phyloP scores from a whole-genome alignment of 73 alveolate species.

The Blepharisma stoltei region DNA sequence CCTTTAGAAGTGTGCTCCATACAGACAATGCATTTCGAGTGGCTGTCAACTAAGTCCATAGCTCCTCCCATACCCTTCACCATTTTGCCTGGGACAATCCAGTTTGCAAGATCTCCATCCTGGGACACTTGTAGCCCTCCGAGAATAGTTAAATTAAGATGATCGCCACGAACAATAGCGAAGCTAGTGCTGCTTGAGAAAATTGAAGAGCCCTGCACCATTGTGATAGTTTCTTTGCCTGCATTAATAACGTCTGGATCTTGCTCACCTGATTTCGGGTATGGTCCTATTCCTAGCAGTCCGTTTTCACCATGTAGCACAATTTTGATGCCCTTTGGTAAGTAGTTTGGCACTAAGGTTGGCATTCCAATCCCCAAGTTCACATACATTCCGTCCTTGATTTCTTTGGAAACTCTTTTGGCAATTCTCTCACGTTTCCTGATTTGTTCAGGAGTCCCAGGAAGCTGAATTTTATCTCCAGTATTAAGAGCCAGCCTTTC shows the following conservation, averaged over 20 bases:
- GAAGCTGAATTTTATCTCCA: constrained; percentile 35
- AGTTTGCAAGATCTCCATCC: constrained; percentile 91
- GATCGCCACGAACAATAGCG: constrained; percentile 89
- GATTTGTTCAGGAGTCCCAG: constrained; percentile 24
- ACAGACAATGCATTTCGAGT: constrained; percentile 59
- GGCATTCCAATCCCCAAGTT: constrained; percentile 90
- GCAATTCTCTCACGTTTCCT: constrained; percentile 58
- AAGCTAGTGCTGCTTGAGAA: constrained; percentile 80
- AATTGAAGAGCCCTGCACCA: constrained; percentile 76
- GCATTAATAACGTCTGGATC: constrained; percentile 92
- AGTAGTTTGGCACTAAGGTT: constrained; percentile 59
- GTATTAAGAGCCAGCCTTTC: constrained; percentile 57
- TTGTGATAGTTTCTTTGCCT: constrained; percentile 87
- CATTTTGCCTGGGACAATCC: constrained; percentile 96
- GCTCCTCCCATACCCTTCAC: constrained; percentile 97
- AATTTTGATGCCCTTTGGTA: constrained; percentile 49
- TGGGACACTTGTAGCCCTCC: constrained; percentile 86
- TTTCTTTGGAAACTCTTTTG: constrained; percentile 73
- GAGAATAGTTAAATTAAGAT: constrained; percentile 75
- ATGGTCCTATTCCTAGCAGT: constrained; percentile 81
- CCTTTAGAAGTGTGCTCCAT: constrained; percentile 83
- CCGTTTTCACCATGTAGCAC: constrained; percentile 80
- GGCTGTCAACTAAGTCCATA: constrained; percentile 79
- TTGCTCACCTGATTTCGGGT: constrained; percentile 65
- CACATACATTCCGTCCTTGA: constrained; percentile 76